A percentile compares a stretch with the other conserved stretches of the same genome.
phyloP scores from a whole-genome alignment of 352 stramenopile species.

The Peronospora farinosa region DNA sequence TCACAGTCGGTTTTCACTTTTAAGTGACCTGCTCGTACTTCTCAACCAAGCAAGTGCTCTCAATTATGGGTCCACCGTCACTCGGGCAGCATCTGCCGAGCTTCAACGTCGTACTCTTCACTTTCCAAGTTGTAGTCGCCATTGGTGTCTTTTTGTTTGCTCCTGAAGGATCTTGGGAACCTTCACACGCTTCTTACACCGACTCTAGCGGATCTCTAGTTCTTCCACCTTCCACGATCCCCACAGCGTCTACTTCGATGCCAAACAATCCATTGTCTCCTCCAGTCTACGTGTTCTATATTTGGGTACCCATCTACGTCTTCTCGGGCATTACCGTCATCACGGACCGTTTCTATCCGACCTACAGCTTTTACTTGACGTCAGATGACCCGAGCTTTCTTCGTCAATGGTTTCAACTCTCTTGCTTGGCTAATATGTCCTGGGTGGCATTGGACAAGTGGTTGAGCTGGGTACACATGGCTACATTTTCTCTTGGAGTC shows the following conservation, averaged over 20 bases:
- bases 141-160: constrained; percentile 28
- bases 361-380: constrained; percentile 52
- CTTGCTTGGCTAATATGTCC: constrained; percentile 44
- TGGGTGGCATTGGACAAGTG: constrained; percentile 47
- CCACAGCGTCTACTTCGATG: constrained; percentile 23
- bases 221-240: constrained; percentile 4
- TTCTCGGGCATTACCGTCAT: constrained; percentile 39
- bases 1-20: constrained; percentile 9
- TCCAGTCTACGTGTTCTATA: constrained; percentile 39
- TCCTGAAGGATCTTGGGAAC: constrained; percentile 27
- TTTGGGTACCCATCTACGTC: constrained; percentile 53
- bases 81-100: constrained; percentile 21
- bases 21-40: constrained; percentile 3
- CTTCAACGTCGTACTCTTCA: constrained; percentile 33
- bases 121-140: constrained; percentile 22
- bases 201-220: constrained; percentile 20
- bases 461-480: constrained; percentile 49
- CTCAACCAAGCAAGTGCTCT: constrained; percentile 2
- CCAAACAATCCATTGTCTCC: constrained; percentile 39
- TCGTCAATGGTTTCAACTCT: constrained; percentile 47
- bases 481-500: constrained; percentile 46
- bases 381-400: constrained; percentile 40
- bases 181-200: constrained; percentile 1
- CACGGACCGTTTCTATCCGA: constrained; percentile 48
- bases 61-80: constrained; percentile 18